phyloP scores from a whole-genome alignment of 805 yeast species.

The Candida oleophila region DNA sequence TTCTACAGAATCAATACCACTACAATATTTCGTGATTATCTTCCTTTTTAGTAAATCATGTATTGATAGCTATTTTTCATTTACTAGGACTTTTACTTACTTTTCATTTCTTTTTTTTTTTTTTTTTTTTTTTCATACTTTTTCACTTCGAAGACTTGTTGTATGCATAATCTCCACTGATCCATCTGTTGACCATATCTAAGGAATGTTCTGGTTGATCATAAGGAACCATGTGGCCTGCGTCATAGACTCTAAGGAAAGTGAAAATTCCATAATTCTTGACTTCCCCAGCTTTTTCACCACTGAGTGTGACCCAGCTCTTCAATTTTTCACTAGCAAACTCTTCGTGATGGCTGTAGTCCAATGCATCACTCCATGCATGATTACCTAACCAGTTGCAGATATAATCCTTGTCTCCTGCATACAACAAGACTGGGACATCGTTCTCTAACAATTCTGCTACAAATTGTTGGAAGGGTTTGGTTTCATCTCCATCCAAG shows the following conservation, averaged over 20 bases:
- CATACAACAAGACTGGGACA: conserved; percentile 42
- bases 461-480: conserved; percentile 66
- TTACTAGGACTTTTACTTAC: too few relatives aligned
- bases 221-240: conserved; percentile 41
- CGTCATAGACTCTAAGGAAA: conserved; percentile 34
- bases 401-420: conserved; percentile 46
- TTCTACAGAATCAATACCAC: too few relatives aligned
- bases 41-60: too few relatives aligned
- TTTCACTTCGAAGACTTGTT: neutral
- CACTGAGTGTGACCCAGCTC: conserved; percentile 34
- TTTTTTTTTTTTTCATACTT: neutral
- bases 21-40: too few relatives aligned
- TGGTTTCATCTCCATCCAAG: conserved; percentile 65
- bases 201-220: conserved; percentile 36
- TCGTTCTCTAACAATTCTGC: conserved; percentile 38
- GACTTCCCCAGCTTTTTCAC: conserved; percentile 26
- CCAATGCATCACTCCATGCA: conserved; percentile 38
- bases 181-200: conserved; percentile 38
- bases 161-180: conserved; percentile 24
- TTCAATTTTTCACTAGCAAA: conserved; percentile 22
- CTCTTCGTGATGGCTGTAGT: conserved; percentile 19
- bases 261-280: conserved; percentile 31
- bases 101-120: neutral
- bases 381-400: conserved; percentile 48
- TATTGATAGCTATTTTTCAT: too few relatives aligned